A percentile compares a stretch with the other conserved stretches of the same genome.
These are phyloP conservation scores for Vitellaria paradoxa DNA, from an alignment of 179 eudicot genomes.

Conservation along the genomic window DNA sequence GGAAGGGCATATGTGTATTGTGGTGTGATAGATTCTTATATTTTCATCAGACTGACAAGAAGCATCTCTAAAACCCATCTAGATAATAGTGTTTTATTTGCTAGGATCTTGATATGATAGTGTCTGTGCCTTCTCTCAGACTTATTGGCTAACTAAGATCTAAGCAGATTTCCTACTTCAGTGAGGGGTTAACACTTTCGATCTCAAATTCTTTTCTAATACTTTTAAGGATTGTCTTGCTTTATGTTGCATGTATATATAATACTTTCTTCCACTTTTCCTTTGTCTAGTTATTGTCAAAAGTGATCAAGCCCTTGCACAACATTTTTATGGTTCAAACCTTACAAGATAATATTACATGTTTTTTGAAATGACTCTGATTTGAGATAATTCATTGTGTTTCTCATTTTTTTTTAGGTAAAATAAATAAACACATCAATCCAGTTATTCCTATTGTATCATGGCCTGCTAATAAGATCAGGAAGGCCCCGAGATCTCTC, in stretches of 20 bases:
- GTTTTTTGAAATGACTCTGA: not conserved
- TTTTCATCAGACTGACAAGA: not conserved
- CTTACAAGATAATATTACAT: not conserved
- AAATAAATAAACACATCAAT: constrained; percentile 26
- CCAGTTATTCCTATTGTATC: constrained; percentile 30
- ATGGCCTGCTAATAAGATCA: constrained; percentile 29
- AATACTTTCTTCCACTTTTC: not conserved
- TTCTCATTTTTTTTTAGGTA: constrained; percentile 31
- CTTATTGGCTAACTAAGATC: not conserved
- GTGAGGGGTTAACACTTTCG: not conserved
- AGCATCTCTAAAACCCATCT: not conserved
- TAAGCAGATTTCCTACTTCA: not conserved
- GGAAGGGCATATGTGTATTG: not conserved
- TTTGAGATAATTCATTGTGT: not conserved
- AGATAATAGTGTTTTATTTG: not conserved
- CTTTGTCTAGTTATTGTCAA: not conserved
- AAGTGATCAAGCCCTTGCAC: not conserved
- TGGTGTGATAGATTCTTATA: not conserved
- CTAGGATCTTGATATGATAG: constrained; percentile 1
- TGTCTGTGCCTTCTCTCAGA: not conserved
- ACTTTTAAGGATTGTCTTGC: not conserved
- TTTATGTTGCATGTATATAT: not conserved
- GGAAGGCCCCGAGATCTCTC: constrained; percentile 37
- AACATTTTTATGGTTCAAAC: not conserved
- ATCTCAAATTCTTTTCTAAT: not conserved